A percentile compares a stretch with the other conserved stretches of the same genome.
Evolutionary conservation across 2,329 filamentous ascomycete species (phyloP).

Genomic region (Fusarium mundagurra): DNA sequence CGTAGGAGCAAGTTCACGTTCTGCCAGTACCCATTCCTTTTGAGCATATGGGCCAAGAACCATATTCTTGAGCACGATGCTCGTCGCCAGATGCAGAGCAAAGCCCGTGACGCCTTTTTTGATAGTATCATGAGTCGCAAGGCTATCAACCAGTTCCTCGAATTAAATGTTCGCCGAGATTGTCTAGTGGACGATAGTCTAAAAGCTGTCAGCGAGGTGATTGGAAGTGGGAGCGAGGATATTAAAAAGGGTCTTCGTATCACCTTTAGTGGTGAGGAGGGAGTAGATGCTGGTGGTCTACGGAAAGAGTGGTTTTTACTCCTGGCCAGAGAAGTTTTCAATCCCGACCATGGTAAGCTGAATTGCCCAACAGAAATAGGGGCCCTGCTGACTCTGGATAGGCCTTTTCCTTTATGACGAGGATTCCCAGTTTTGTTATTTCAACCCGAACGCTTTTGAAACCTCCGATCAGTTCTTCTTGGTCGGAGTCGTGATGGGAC

Average conservation of each 20-base stretch:
- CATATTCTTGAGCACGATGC: constrained; percentile 90
- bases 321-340: constrained; percentile 88
- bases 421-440: constrained; percentile 90
- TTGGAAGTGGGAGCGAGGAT: constrained; percentile 82
- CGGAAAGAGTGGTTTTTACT: constrained; percentile 96
- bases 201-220: constrained; percentile 83
- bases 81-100: constrained; percentile 86
- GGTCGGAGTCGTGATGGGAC: constrained; percentile 84
- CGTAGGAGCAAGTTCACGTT: constrained; percentile 81
- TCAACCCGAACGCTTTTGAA: constrained; percentile 90
- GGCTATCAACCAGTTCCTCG: constrained; percentile 79
- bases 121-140: constrained; percentile 83
- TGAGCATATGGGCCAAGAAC: constrained; percentile 93
- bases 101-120: constrained; percentile 90
- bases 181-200: constrained; percentile 91
- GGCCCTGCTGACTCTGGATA: constrained; percentile 48
- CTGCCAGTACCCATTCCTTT: constrained; percentile 90
- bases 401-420: constrained; percentile 95
- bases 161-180: constrained; percentile 81
- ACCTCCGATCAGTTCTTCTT: constrained; percentile 92
- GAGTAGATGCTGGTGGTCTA: constrained; percentile 87
- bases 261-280: constrained; percentile 87
- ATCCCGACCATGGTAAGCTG: constrained; percentile 82
- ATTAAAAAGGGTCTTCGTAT: constrained; percentile 91
- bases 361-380: background rate